These are phyloP conservation scores for Lagenidium sp. DNA, from an alignment of 352 stramenopile genomes.

Conservation along the genomic window DNA sequence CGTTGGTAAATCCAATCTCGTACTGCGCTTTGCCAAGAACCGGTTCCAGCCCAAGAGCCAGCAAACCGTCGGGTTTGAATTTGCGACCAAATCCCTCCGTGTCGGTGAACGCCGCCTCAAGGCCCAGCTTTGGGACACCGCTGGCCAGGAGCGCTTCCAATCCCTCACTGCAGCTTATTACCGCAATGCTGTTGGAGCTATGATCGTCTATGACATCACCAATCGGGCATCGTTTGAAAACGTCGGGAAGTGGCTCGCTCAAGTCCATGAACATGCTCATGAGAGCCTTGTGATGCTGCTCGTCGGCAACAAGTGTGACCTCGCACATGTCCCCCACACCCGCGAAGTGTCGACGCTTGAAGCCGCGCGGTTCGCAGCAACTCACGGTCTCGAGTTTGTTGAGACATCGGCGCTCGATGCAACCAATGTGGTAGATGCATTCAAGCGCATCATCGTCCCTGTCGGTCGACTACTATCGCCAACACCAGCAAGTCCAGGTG, in stretches of 20 bases:
- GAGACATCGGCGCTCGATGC: constrained; percentile 78
- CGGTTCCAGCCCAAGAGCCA: constrained; percentile 71
- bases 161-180: constrained; percentile 91
- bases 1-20: constrained; percentile 84
- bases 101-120: constrained; percentile 77
- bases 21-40: constrained; percentile 87
- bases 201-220: constrained; percentile 92
- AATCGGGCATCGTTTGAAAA: constrained; percentile 80
- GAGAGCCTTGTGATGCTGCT: constrained; percentile 79
- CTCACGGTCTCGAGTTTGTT: constrained; percentile 80
- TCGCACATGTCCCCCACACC: constrained; percentile 63
- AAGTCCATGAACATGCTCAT: constrained; percentile 78
- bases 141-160: constrained; percentile 87
- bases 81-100: constrained; percentile 80
- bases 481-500: constrained; percentile 34
- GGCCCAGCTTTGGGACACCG: constrained; percentile 87
- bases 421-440: constrained; percentile 84
- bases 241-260: constrained; percentile 62
- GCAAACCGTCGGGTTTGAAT: constrained; percentile 85
- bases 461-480: constrained; percentile 71
- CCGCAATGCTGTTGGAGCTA: constrained; percentile 81
- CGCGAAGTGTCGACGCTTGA: constrained; percentile 83
- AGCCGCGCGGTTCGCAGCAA: constrained; percentile 69
- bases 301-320: constrained; percentile 85
- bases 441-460: constrained; percentile 84